These are phyloP conservation scores for Stromatinia cepivora DNA, from an alignment of 2,329 filamentous ascomycete species.

Conservation along the genomic window DNA sequence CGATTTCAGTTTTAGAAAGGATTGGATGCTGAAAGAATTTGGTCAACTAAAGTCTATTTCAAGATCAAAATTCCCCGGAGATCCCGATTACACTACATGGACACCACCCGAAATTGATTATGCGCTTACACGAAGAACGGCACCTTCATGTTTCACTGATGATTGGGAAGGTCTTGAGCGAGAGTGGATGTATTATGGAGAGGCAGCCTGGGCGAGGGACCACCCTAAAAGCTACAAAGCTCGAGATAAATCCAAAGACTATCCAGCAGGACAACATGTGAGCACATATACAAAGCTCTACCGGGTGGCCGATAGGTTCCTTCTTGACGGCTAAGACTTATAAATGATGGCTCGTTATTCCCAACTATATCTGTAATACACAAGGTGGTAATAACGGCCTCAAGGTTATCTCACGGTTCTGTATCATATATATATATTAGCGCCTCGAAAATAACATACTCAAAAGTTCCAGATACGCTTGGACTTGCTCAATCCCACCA, in stretches of 20 bases:
- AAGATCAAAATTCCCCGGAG: neutral
- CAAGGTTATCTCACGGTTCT: neutral
- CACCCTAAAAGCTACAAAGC: neutral
- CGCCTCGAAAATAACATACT: neutral
- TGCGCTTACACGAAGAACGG: neutral
- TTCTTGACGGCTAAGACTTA: neutral
- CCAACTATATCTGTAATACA: neutral
- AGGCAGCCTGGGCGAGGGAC: conserved; percentile 1
- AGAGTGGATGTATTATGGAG: conserved; percentile 5
- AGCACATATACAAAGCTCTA: neutral
- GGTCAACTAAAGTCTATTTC: neutral
- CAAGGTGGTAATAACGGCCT: neutral
- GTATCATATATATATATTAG: neutral
- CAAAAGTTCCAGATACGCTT: neutral
- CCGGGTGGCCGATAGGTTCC: too few relatives aligned
- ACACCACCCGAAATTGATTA: neutral
- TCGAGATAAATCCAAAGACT: conserved; percentile 10
- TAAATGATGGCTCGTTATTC: neutral
- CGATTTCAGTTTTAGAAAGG: neutral
- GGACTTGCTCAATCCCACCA: neutral
- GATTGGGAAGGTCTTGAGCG: conserved; percentile 8
- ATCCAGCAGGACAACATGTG: conserved; percentile 3
- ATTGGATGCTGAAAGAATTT: neutral
- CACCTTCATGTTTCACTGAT: conserved; percentile 10
- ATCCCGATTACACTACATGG: conserved; percentile 11